Base-by-base conservation (phyloP, 2,329 filamentous ascomycete species). In the Fusarium newnesense region DNA sequence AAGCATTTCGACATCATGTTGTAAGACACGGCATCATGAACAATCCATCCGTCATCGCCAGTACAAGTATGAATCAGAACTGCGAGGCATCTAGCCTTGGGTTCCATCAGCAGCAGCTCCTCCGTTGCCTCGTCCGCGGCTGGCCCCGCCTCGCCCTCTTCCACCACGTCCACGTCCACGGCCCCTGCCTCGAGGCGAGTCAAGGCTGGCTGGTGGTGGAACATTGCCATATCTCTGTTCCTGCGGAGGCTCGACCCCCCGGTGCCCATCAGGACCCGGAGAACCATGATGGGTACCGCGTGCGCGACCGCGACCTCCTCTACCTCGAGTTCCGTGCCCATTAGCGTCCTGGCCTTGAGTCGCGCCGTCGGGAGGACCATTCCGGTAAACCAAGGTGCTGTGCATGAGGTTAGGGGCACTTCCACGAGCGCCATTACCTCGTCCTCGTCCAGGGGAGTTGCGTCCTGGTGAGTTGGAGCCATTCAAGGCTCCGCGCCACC, bases 131-230 rank as follows among this genome's bases (percentile, higher is more conserved):
- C 84, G 80, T 47, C 82, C 80, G 42, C 83, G 79, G 21, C 79
- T 76, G 43, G 70, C 67, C 19, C 79, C 79, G 24, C 83, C 81
- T 30, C 82, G 79, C 32, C 81, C 84, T 59, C 84, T 79, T 43
- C 82, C 81, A 52, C 85, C 81, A 19, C 84, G 80, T 18, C 82
- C 82, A 61, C 83, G 81, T 13, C 83, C 82, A 37, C 83, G 81
- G 9, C 83, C 81, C 43, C 82, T 78, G 37, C 84, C 81, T 34
- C 83, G 83, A 28, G 81, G 77, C 24, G 82, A 76, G 70, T 91
- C 86, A 18, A 93, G 81, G 47, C 79, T 86, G 4, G 87, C 80
- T 3, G 92, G 91, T 28, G 91, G 92, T 36, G 90, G 89, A 12
- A 91, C 88, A 21, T 86, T 86, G 65, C 85, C 86, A 76, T 89